Percentiles rank a stretch among this genome's conserved stretches.
phyloP scores from a whole-genome alignment of 2,329 filamentous ascomycete genomes.

The Aspergillus ochraceus region DNA sequence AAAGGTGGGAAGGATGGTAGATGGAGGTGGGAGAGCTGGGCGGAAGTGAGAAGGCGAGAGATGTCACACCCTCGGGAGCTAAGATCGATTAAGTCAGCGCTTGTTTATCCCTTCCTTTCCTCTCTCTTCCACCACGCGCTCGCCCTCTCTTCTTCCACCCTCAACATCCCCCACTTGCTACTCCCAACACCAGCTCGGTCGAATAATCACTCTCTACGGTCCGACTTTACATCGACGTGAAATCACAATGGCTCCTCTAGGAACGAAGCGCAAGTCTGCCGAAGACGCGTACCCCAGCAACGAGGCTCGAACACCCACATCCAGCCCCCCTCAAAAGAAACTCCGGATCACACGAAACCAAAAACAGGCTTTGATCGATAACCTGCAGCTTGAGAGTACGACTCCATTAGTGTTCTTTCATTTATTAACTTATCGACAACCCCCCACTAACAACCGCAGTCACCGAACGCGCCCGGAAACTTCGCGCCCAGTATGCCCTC shows the following conservation, averaged over 20 bases:
- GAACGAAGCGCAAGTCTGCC: constrained; percentile 43
- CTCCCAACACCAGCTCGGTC: background rate
- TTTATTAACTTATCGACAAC: constrained; percentile 7
- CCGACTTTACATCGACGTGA: background rate
- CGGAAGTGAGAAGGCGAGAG: constrained; percentile 25
- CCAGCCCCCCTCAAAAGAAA: constrained; percentile 65
- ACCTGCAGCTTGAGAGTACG: constrained; percentile 84
- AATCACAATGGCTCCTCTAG: constrained; percentile 36
- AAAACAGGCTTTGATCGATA: constrained; percentile 85
- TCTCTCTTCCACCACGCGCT: constrained; percentile 15
- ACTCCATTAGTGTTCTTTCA: constrained; percentile 8
- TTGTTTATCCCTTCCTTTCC: constrained; percentile 43
- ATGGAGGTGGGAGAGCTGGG: constrained; percentile 28
- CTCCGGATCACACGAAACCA: constrained; percentile 66
- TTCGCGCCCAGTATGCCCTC: constrained; percentile 84
- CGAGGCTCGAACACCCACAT: constrained; percentile 43
- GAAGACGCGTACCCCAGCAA: constrained; percentile 48
- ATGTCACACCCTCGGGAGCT: constrained; percentile 24
- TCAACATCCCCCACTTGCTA: background rate
- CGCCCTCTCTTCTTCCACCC: constrained; percentile 8
- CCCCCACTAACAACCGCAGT: constrained; percentile 56
- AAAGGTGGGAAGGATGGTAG: constrained; percentile 12
- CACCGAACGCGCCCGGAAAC: constrained; percentile 80
- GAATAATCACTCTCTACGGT: background rate
- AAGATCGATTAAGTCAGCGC: constrained; percentile 29